These are phyloP conservation scores for Tolypocladium tropicale DNA, from an alignment of 2,329 filamentous ascomycete genomes.

Conservation along the genomic window DNA sequence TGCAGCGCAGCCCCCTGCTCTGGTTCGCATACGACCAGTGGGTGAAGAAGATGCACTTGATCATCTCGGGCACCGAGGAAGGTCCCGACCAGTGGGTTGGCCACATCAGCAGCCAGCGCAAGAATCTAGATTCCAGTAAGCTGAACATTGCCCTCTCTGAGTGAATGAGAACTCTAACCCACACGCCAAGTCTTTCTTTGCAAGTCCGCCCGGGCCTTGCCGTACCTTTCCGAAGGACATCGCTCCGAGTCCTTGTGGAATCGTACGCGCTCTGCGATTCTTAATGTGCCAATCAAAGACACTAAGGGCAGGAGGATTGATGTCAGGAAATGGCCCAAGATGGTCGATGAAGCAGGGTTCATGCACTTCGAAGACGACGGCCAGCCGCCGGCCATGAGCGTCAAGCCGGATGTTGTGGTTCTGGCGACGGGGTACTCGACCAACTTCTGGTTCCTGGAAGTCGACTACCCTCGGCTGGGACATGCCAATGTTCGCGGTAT, in stretches of 20 bases:
- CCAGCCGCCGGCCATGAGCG: conserved; percentile 11
- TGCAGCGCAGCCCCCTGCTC: conserved; percentile 29
- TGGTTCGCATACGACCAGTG: conserved; percentile 37
- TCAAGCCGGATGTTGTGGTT: conserved; percentile 33
- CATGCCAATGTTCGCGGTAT: conserved; percentile 43
- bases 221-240: conserved; percentile 29
- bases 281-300: conserved; percentile 28
- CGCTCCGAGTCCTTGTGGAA: conserved; percentile 22
- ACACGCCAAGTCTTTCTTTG: conserved; percentile 27
- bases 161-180: not conserved
- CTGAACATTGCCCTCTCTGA: not conserved
- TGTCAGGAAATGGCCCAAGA: conserved; percentile 31
- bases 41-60: conserved; percentile 30
- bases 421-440: conserved; percentile 37
- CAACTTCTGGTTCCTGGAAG: conserved; percentile 28
- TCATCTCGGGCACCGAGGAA: conserved; percentile 32
- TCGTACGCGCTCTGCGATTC: conserved; percentile 22
- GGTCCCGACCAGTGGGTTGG: conserved; percentile 39
- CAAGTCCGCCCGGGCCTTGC: conserved; percentile 31
- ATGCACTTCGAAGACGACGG: conserved; percentile 25
- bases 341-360: conserved; percentile 23
- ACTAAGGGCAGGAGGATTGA: conserved; percentile 30
- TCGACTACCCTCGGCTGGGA: conserved; percentile 29
- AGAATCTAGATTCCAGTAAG: conserved; percentile 23
- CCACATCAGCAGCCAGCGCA: conserved; percentile 26